A percentile compares a stretch with the other conserved stretches of the same genome.
These are phyloP conservation scores for Kwoniella dendrophila DNA, from an alignment of 768 basidiomycete species.

Conservation along the genomic window DNA sequence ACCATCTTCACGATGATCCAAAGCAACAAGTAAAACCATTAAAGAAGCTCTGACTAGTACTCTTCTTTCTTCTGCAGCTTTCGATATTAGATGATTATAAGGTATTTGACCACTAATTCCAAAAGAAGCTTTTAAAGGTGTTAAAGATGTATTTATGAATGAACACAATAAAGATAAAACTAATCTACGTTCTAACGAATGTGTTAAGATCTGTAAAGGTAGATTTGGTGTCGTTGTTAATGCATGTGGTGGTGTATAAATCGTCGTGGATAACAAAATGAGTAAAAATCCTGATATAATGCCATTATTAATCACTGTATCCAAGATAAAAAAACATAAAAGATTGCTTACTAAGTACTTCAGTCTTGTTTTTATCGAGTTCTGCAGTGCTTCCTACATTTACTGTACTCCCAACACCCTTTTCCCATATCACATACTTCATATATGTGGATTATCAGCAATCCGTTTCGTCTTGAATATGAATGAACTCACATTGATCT, in stretches of 20 bases:
- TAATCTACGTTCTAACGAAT: slow-evolving; percentile 66
- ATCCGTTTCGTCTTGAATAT: neutral
- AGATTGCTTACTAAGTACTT: slow-evolving; percentile 71
- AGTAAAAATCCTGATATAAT: slow-evolving; percentile 64
- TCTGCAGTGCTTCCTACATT: slow-evolving; percentile 67
- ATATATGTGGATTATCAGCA: neutral
- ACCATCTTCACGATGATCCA: slow-evolving; percentile 53
- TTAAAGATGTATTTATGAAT: slow-evolving; percentile 77
- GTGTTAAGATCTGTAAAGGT: slow-evolving; percentile 75
- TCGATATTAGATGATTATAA: slow-evolving; percentile 83
- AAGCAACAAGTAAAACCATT: slow-evolving; percentile 66
- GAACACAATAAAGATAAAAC: slow-evolving; percentile 93
- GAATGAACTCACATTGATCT: slow-evolving; percentile 52
- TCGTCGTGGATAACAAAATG: slow-evolving; percentile 84
- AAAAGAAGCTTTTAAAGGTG: slow-evolving; percentile 27
- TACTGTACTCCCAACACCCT: slow-evolving; percentile 84
- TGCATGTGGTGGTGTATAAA: slow-evolving; percentile 73
- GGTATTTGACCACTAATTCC: slow-evolving; percentile 64
- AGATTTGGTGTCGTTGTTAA: slow-evolving; percentile 70
- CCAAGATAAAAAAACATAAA: neutral
- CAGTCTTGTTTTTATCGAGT: slow-evolving; percentile 78
- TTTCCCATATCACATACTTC: slow-evolving; percentile 68
- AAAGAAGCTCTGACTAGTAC: slow-evolving; percentile 73
- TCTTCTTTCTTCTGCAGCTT: slow-evolving; percentile 77
- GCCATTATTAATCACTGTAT: neutral